These are phyloP conservation scores for Funneliformis mosseae DNA, from an alignment of 192 early-diverging fungal species.

Conservation along the genomic window DNA sequence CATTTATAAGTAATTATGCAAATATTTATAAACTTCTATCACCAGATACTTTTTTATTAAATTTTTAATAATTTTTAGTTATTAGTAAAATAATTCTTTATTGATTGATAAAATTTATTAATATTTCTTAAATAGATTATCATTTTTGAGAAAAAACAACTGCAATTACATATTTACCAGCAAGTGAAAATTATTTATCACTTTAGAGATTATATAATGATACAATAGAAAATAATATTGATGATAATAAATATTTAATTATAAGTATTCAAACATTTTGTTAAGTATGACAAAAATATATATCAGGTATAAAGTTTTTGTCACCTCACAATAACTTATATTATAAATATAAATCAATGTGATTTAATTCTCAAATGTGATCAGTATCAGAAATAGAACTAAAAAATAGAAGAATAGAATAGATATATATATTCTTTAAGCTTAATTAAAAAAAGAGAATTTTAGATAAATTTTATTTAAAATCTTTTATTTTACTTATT, in stretches of 20 bases:
- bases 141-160: not conserved
- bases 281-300: not conserved
- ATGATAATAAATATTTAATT: not conserved
- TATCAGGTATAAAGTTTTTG: not conserved
- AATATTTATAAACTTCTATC: not conserved
- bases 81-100: constrained; percentile 1
- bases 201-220: not conserved
- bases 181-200: not conserved
- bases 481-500: not conserved
- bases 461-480: not conserved
- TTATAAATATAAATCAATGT: not conserved
- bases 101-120: not conserved
- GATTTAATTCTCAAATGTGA: not conserved
- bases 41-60: not conserved
- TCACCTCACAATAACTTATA: not conserved
- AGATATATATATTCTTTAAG: not conserved
- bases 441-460: not conserved
- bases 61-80: constrained; percentile 1
- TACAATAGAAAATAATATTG: not conserved
- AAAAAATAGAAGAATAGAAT: not conserved
- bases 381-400: not conserved
- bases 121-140: not conserved
- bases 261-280: not conserved
- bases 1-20: constrained; percentile 1
- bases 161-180: not conserved